phyloP scores from a whole-genome alignment of 2,329 filamentous ascomycete species.

The Sporothrix schenckii region DNA sequence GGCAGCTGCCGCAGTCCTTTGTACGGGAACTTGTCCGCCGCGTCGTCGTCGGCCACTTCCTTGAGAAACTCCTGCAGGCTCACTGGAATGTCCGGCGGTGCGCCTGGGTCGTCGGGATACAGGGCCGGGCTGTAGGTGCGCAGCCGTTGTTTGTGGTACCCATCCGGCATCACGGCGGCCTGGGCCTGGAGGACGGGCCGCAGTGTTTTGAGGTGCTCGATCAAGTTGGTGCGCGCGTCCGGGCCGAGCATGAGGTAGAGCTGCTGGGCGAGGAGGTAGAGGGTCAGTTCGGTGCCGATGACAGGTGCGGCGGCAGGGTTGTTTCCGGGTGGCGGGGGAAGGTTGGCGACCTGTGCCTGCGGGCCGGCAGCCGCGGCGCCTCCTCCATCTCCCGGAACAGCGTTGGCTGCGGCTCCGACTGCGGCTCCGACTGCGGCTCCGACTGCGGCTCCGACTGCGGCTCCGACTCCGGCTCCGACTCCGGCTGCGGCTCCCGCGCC shows the following conservation, averaged over 20 bases:
- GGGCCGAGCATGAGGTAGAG: not conserved
- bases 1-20: not conserved
- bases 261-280: slow-evolving; percentile 9
- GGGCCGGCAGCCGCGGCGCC: not conserved
- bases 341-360: not conserved
- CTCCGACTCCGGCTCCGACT: no score
- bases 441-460: no score
- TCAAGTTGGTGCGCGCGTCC: not conserved
- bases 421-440: no score
- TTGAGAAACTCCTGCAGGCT: not conserved
- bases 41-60: not conserved
- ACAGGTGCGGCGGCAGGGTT: not conserved
- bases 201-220: not conserved
- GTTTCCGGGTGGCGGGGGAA: not conserved
- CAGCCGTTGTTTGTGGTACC: not conserved
- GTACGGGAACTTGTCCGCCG: not conserved
- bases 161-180: not conserved
- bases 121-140: slow-evolving; percentile 21
- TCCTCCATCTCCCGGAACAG: not conserved
- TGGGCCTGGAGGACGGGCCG: slow-evolving; percentile 8
- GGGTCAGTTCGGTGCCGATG: not conserved
- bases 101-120: slow-evolving; percentile 12
- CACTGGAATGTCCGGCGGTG: slow-evolving; percentile 19
- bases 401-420: no score
- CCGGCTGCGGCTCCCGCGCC: no score